phyloP scores from a whole-genome alignment of 1,284 basidiomycete genomes.

The Moniliophthora roreri region DNA sequence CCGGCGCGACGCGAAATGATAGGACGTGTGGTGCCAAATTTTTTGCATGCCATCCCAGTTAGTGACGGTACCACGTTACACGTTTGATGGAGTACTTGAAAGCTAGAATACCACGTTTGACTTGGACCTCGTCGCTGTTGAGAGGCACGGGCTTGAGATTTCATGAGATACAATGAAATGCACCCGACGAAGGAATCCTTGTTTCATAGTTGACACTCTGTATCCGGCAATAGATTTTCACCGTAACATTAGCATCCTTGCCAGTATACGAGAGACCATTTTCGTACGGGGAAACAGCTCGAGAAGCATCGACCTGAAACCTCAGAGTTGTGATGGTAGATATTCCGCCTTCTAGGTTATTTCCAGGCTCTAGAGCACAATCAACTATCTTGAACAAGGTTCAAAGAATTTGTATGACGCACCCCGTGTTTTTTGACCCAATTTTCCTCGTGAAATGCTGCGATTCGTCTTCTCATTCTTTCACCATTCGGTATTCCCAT shows the following conservation, averaged over 20 bases:
- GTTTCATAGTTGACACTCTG: constrained; percentile 10
- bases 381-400: too few species aligned
- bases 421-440: not conserved
- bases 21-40: constrained; percentile 15
- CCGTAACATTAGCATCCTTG: too few species aligned
- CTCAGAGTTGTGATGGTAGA: too few species aligned
- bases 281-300: constrained; percentile 14
- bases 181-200: constrained; percentile 16
- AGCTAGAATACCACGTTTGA: constrained; percentile 13
- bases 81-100: constrained; percentile 15
- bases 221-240: constrained; percentile 12
- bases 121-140: constrained; percentile 13
- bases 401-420: too few species aligned
- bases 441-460: not conserved
- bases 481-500: not conserved
- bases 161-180: not conserved
- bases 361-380: too few species aligned
- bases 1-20: constrained; percentile 15
- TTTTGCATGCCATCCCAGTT: constrained; percentile 19
- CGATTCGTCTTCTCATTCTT: not conserved
- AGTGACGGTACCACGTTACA: constrained; percentile 15
- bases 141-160: not conserved
- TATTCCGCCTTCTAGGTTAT: too few species aligned
- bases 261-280: not conserved
- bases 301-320: constrained; percentile 14